Base-by-base conservation (phyloP, 352 stramenopile species). In the Phytophthora chlamydospora region DNA sequence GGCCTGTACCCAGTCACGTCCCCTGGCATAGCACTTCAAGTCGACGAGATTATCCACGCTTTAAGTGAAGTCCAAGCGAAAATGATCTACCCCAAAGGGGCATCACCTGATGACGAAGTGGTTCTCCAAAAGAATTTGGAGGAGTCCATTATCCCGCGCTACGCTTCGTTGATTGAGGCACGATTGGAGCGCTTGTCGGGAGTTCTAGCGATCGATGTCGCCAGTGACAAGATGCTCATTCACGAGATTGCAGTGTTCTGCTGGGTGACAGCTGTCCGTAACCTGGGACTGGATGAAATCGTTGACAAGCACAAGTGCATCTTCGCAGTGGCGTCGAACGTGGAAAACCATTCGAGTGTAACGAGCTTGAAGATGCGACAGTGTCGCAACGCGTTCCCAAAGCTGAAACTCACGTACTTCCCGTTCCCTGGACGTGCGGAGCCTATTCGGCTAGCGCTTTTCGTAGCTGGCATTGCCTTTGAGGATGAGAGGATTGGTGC, bases 401-500 rank as follows among this genome's bases (percentile, higher is more conserved):
- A 76, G 59, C 57, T 89, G 33, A 88, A 83, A 51, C 31, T 89
- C 19, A 80, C 71, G 32, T 89, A 88, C 54, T 82, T 89, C 19
- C 73, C 81, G 39, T 65, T 76, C 35, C 51, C 68, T 33, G 80
- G 75, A 0, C 75, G 80, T 24, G 80, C 75, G 35, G 80, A 89
- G 65, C 49, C 73, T 4, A 85, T 81, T 40, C 75, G 80, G 0
- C 51, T 88, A 24, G 73, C 78, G 39, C 45, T 89, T 19, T 73
- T 71, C 13, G 66, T 86, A n/a, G 66, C 48, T 16, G 64, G 64
- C 16, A 54, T 89, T 35, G 29, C 49, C 9, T 89, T 89, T 40
- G 75, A 87, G 33, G 75, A 89, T 64, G 74, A 85, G 21, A 78
- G 77, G 33, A 53, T 89, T n/a, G 46, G 50, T 10, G 45, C 21